Percentiles rank a stretch among this genome's conserved stretches.
Conservation (phyloP, 495 filamentous ascomycete species). For the Penicillium macrosclerotiorum region DNA sequence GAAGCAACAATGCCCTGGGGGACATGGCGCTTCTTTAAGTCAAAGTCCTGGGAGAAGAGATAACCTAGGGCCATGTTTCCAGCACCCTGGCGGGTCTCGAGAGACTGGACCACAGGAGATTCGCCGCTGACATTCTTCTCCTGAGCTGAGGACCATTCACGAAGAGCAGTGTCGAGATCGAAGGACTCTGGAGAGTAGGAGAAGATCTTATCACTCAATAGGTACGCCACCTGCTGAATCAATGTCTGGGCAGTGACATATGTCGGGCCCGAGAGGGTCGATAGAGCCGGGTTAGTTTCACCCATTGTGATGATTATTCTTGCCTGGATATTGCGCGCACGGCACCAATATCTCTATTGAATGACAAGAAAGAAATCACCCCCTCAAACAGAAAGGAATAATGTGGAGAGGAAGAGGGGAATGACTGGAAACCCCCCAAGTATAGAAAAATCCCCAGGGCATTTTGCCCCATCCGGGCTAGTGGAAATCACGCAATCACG, state of each 20-base stretch:
- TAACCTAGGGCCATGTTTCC: slow-evolving; percentile 93
- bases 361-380: slow-evolving; percentile 25
- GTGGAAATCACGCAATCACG: slow-evolving; percentile 40
- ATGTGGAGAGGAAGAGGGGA: slow-evolving; percentile 22
- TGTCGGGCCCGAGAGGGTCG: slow-evolving; percentile 79
- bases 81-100: slow-evolving; percentile 87
- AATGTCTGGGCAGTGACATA: slow-evolving; percentile 90
- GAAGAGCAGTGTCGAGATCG: slow-evolving; percentile 77
- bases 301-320: slow-evolving; percentile 36
- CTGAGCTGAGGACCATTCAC: slow-evolving; percentile 63
- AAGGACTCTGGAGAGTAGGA: slow-evolving; percentile 93
- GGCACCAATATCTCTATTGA: slow-evolving; percentile 21
- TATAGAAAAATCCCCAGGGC: slow-evolving; percentile 37
- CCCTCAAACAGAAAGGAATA: slow-evolving; percentile 15
- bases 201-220: slow-evolving; percentile 93
- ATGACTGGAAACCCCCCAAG: slow-evolving; percentile 11
- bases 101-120: slow-evolving; percentile 67
- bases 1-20: slow-evolving; percentile 88
- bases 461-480: slow-evolving; percentile 35
- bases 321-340: slow-evolving; percentile 29
- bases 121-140: slow-evolving; percentile 81
- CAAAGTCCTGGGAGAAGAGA: slow-evolving; percentile 94
- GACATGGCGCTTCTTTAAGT: slow-evolving; percentile 83
- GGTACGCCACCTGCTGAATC: slow-evolving; percentile 92
- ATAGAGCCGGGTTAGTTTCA: slow-evolving; percentile 33